Evolutionary conservation across 306 rosid species (phyloP).

Genomic region (Citrullus colocynthis): DNA sequence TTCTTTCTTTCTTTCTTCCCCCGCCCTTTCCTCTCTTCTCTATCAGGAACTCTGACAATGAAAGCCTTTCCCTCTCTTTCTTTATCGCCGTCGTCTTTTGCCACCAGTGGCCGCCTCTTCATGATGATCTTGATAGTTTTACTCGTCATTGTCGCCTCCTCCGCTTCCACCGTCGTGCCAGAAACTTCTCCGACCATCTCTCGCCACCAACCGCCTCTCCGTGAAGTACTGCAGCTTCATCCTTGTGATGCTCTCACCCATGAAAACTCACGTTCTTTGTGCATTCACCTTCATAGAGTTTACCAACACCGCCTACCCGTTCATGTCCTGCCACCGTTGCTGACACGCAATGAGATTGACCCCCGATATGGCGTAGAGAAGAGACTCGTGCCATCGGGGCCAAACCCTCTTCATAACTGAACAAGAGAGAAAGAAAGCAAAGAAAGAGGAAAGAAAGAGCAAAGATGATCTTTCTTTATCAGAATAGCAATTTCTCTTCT

Average conservation of each 20-base stretch:
- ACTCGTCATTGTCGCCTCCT: conserved; percentile 9
- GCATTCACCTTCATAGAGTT: conserved; percentile 35
- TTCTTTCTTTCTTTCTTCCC: background rate
- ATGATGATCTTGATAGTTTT: conserved; percentile 11
- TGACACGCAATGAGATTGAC: conserved; percentile 27
- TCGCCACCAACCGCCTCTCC: background rate
- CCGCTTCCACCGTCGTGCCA: background rate
- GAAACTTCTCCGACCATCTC: background rate
- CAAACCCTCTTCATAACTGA: conserved; percentile 95
- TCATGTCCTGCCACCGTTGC: conserved; percentile 10
- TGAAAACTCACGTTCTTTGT: conserved; percentile 47
- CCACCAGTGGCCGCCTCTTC: background rate
- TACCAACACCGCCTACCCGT: conserved; percentile 7
- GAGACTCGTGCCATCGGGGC: conserved; percentile 87
- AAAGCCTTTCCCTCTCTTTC: conserved; percentile 32
- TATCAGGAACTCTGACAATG: conserved; percentile 19
- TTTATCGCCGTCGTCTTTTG: conserved; percentile 9
- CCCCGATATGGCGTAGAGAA: conserved; percentile 73
- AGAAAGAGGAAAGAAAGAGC: background rate
- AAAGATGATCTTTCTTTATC: background rate
- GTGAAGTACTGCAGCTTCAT: background rate
- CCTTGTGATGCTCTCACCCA: conserved; percentile 46
- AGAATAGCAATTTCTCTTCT: background rate
- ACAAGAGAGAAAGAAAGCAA: conserved; percentile 2
- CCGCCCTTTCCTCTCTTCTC: background rate